Base-by-base conservation (phyloP, 768 basidiomycete genomes). In the Rhizopogon salebrosus region DNA sequence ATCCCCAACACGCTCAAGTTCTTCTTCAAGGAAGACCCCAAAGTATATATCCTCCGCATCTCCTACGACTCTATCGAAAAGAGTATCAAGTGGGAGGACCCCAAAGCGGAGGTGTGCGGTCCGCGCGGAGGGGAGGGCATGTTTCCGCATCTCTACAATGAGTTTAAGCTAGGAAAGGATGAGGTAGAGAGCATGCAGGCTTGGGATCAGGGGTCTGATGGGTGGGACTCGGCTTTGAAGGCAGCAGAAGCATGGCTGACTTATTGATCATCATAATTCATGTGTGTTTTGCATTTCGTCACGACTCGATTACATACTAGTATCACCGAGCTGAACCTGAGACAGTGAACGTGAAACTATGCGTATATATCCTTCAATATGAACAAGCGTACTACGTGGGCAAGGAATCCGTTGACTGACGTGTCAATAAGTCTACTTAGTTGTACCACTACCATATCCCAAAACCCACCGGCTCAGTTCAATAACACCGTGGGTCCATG, bases 91-190 rank as follows among this genome's bases (percentile, higher is more conserved):
- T 84, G 82, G 80, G 80, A 84, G 52, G 66, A 70, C 52, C 73
- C 75, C 0, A 68, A 73, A 36, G 69, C 64, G 23, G 60, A 66
- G 2, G 69, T 72, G 52, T 68, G 66, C 10, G 79, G 79, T 8
- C 67, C 72, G 16, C 59, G 74, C 3, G 73, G 75, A 3, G 73
- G 65, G 22, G 73, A 79, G 52, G 72, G 75, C 3, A 48, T 77
- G 49, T 83, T 80, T 52, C 80, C 82, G 1, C 82, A 83, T 57
- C 49, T 84, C 24, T 80, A 81, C 52, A 81, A 80, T 46, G 62
- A 66, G 6, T 52, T 74, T 13, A 66, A 57, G 41, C 55, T 84
- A 18, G 80, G 79, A 13, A 70, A 61, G 14, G 64, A 61, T 0
- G 76, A 82, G 58, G 64, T 82, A 1, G 75, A 80, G 41, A 70